Base-by-base conservation (phyloP, 345 rosid genomes). In the Trapa incisa region DNA sequence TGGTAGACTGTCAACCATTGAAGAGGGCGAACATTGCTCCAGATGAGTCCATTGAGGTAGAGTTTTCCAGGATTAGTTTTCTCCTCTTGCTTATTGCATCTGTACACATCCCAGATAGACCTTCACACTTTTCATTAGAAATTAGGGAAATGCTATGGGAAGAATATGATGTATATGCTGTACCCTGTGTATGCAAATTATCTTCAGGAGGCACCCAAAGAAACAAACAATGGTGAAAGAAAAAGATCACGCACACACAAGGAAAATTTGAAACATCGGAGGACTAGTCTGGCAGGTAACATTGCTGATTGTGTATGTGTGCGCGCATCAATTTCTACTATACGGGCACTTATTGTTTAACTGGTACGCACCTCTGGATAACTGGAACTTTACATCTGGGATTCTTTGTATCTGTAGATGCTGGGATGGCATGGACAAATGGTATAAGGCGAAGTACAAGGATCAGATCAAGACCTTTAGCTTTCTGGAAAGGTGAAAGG, bases 401-500 rank as follows among this genome's bases (percentile, higher is more conserved):
- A 64, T 57, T 11, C 77, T 76, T 65, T 68, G 61, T 15, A 66
- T 66, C 50, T 65, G 61, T 70, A 91, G 97, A 42, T 70, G 80
- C 77, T 74, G 99, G 97, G 73, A 81, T 90, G 39, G 65, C 79
- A 16, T 81, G 80, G 80, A 76, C 76, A 70, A 61, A 71, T 60
- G 96, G 96, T 36, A 70, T 84, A 37, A 82, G 99, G 74, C 71
- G 87, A 71, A 94, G 99, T 82, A 91, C 97, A 47, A 82, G 99
- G 79, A 86, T 91, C 61, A 86, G 68, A 65, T 86, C 99, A 47
- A 86, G 95, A 80, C 97, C 97, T 70, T 83, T 94, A 65, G 95
- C 89, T 77, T 89, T 74, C 71, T 94, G 99, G 99, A 94, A 74
- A 77, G 99, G 97, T n/a, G 99, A 94, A 76, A 79, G 89, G 70